phyloP scores from a whole-genome alignment of 2,329 filamentous ascomycete genomes.

The Emericellopsis atlantica region DNA sequence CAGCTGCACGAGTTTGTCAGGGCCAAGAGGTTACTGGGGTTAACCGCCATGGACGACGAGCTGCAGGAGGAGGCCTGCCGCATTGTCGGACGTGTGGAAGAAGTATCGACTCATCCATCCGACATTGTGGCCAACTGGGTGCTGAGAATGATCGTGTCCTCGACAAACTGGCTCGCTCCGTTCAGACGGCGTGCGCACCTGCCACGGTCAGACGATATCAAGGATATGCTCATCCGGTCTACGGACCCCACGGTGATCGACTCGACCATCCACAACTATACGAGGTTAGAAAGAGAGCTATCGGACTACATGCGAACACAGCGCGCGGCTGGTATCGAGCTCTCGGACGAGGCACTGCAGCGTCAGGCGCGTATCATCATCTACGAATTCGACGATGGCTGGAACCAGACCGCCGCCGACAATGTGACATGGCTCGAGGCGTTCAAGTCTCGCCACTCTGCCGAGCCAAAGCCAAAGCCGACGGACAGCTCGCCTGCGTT shows the following conservation, averaged over 20 bases:
- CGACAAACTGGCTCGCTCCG: slow-evolving; percentile 39
- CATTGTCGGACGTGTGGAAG: slow-evolving; percentile 44
- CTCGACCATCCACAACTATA: slow-evolving; percentile 46
- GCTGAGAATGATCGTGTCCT: slow-evolving; percentile 34
- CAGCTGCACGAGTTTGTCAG: slow-evolving; percentile 41
- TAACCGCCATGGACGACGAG: slow-evolving; percentile 47
- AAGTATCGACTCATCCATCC: slow-evolving; percentile 32
- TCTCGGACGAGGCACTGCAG: slow-evolving; percentile 41
- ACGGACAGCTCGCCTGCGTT: not conserved
- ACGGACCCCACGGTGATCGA: slow-evolving; percentile 42
- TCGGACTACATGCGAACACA: slow-evolving; percentile 36
- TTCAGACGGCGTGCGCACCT: slow-evolving; percentile 45
- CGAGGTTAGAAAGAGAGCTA: slow-evolving; percentile 41
- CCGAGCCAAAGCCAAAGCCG: slow-evolving; percentile 4
- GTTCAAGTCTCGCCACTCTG: slow-evolving; percentile 35
- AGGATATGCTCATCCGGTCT: slow-evolving; percentile 31
- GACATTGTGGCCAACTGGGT: slow-evolving; percentile 43
- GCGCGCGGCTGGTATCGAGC: slow-evolving; percentile 29
- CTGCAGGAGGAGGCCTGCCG: slow-evolving; percentile 46
- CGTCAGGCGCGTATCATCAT: slow-evolving; percentile 46
- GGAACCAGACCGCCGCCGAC: slow-evolving; percentile 52
- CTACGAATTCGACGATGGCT: slow-evolving; percentile 48
- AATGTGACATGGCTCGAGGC: slow-evolving; percentile 37
- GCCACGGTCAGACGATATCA: slow-evolving; percentile 42
- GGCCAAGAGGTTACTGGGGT: slow-evolving; percentile 36